Evolutionary conservation across 2,329 filamentous ascomycete genomes (phyloP).

Genomic region (Pseudogymnoascus sp.): DNA sequence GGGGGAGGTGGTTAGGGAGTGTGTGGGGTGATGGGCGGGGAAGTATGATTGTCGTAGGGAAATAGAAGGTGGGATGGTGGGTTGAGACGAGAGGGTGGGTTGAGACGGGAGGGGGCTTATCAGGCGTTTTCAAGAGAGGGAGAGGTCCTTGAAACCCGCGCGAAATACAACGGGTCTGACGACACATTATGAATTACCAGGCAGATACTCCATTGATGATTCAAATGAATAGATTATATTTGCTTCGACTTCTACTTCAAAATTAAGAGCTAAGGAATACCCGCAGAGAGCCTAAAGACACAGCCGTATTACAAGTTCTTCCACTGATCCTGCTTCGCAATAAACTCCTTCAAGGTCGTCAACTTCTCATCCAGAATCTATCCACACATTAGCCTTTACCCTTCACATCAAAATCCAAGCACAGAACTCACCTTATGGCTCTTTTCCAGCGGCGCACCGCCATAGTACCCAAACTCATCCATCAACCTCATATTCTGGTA

Average conservation of each 20-base stretch:
- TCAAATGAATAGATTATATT: neutral
- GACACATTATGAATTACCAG: neutral
- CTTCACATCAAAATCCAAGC: neutral
- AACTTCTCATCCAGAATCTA: slow-evolving; percentile 33
- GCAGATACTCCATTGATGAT: neutral
- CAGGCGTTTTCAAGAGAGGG: neutral
- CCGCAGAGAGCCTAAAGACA: neutral
- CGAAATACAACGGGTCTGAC: neutral
- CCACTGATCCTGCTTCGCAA: slow-evolving; percentile 21
- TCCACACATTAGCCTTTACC: neutral
- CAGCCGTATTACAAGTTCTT: neutral
- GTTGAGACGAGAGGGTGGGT: too few relatives aligned
- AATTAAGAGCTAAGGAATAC: neutral
- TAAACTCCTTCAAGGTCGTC: slow-evolving; percentile 37
- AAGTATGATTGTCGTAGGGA: neutral
- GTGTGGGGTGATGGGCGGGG: slow-evolving; percentile 7
- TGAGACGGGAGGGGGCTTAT: neutral
- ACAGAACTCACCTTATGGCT: slow-evolving; percentile 23
- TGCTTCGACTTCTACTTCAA: neutral
- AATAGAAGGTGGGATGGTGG: neutral
- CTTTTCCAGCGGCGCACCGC: slow-evolving; percentile 36
- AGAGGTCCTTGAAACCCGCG: neutral
- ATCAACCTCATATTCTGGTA: slow-evolving; percentile 47
- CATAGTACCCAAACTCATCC: slow-evolving; percentile 46
- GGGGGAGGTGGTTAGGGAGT: slow-evolving; percentile 29